phyloP scores from a whole-genome alignment of 768 basidiomycete species.

The Tephrocybe sp. region DNA sequence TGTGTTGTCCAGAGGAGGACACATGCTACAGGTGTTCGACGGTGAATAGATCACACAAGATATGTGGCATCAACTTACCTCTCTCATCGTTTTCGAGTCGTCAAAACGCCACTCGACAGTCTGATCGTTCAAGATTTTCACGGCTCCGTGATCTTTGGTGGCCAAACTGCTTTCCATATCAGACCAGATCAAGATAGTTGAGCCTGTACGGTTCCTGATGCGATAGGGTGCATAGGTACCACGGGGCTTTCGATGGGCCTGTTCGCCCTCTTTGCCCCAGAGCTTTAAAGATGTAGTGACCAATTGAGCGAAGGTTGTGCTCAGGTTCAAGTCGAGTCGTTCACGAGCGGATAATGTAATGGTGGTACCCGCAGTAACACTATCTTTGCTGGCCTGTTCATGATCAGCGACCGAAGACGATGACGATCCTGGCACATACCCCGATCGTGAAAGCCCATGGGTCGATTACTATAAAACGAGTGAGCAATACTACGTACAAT shows the following conservation, averaged over 20 bases:
- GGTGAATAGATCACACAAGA: background rate
- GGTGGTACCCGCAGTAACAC: conserved; percentile 48
- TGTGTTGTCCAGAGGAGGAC: conserved; percentile 74
- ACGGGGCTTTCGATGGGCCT: conserved; percentile 71
- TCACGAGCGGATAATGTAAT: conserved; percentile 73
- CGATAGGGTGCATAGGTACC: conserved; percentile 94
- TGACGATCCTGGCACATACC: conserved; percentile 34
- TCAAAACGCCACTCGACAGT: conserved; percentile 95
- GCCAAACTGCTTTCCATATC: conserved; percentile 61
- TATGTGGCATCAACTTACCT: conserved; percentile 49
- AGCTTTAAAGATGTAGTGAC: conserved; percentile 71
- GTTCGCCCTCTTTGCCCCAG: conserved; percentile 73
- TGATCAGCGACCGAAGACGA: background rate
- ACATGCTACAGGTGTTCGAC: conserved; percentile 46
- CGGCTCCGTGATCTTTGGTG: conserved; percentile 46
- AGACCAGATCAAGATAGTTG: conserved; percentile 83
- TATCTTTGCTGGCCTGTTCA: conserved; percentile 54
- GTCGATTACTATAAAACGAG: conserved; percentile 73
- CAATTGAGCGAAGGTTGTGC: conserved; percentile 87
- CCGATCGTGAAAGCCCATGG: conserved; percentile 88
- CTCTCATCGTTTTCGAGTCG: conserved; percentile 92
- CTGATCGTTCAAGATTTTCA: conserved; percentile 71
- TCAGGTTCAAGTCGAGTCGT: conserved; percentile 88
- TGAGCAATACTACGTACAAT: background rate
- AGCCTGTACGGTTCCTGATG: conserved; percentile 88